Base-by-base conservation (phyloP, 2,329 filamentous ascomycete species). In the Aureobasidium vineae region DNA sequence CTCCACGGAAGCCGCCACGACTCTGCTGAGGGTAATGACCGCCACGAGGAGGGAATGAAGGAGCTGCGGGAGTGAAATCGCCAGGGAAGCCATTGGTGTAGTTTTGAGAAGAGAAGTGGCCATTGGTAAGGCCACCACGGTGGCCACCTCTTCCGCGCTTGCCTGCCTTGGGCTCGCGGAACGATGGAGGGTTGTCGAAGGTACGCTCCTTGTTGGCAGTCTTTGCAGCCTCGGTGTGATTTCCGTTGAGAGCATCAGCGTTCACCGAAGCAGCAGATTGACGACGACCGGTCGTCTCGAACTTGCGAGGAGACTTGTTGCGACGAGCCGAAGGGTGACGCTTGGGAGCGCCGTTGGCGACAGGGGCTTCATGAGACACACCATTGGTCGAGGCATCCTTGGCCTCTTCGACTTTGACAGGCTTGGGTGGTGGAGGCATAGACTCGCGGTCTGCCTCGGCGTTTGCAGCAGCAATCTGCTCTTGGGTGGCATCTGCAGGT, bases 1-100 rank as follows among this genome's bases (percentile, higher is more conserved):
- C 80, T 65, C 75, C 77, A 60, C 85, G 80, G 70, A 81, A 83
- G 67, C 79, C 80, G 66, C 82, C 73, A 57, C 75, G 72, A 43
- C 72, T 70, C 50, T 66, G 76, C 74, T 45, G 77, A 75, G 69
- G 45, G 64, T 70, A 74, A 16, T 73, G 72, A 41, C 69, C 69
- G n/a, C 75, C 73, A 49, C 75, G 72, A 5, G 70, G 65, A 28
- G 70, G 50, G 26, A 74, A 75, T 33, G 70, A 70, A 31, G 73
- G 72, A 6, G 68, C 60, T 26, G 63, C 63, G 36, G 66, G 57
- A n/a, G 69, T 53, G 57, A 73, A 73, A 11, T 77, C 75, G 15
- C 53, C 64, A 21, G 67, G 60, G 36, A 67, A 66, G 31, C 70
- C 70, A 26, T 71, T 71, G 40, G 66, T 47, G 59, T 69, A 73